Base-by-base conservation (phyloP, 2,329 filamentous ascomycete genomes). In the Diaporthe sp. region DNA sequence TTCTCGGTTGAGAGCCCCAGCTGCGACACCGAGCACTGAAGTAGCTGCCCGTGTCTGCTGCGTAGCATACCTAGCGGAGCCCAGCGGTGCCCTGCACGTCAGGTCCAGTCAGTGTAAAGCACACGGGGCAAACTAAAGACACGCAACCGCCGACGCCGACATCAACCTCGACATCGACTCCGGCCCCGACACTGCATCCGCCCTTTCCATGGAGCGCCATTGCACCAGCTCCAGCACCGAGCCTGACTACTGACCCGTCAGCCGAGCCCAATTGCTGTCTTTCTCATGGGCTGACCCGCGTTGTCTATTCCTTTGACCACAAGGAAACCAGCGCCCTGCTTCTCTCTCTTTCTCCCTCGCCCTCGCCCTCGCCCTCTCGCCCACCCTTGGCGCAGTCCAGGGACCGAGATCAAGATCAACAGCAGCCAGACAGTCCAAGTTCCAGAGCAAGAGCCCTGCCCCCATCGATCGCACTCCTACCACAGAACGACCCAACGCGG, bases 401-500 rank as follows among this genome's bases (percentile, higher is more conserved):
- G 13, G 31, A 25, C 25, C 62, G 28, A 67, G 28, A 37, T 25
- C 62, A 51, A 12, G 28, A 65, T 28, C 42, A 65, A n/a, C 17
- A 34, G 25, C 42, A 12, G 3, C 28, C 28, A 22, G 19, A 37
- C 55, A 28, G 61, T 17, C 44, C 44, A 49, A 49, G 44, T 3
- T 9, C 62, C 44, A 67, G 31, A 22, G 8, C 57, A 19, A 59
- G 34, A 57, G 42, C 28, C 22, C n/a, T n/a, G 25, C 62, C 31
- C 62, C 46, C 5, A n/a, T n/a, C 42, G 62, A 68, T 68, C 44
- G 62, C 44, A 53, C 49, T 44, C 46, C 13, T 34, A 34, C 37
- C 65, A 46, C 65, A 39, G 31, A n/a, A 37, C 46, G 31, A 68
- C 65, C 65, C 46, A 68, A 68, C 72, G 77, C 87, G 87, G 83